phyloP scores from a whole-genome alignment of 1,284 basidiomycete species.

The Apiotrichum montevideense region DNA sequence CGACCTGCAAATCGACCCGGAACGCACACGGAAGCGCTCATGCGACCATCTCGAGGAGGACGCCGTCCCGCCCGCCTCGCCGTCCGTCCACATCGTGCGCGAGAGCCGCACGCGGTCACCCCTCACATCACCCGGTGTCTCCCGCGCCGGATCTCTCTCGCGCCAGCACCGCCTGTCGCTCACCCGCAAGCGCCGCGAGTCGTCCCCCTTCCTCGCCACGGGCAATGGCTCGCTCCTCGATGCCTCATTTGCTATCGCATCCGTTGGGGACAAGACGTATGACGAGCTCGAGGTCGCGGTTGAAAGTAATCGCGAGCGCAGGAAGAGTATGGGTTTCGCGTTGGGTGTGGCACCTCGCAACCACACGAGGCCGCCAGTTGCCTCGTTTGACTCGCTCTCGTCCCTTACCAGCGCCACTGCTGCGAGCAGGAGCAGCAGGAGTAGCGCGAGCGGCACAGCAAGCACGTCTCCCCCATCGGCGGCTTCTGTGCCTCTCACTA shows the following conservation, averaged over 20 bases:
- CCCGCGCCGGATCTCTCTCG: not conserved
- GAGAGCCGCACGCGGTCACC: not conserved
- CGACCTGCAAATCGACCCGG: not conserved
- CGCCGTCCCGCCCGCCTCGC: not conserved
- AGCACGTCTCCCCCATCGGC: not conserved
- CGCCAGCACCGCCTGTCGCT: not conserved
- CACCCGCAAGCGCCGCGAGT: not conserved
- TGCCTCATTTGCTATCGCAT: conserved; percentile 2
- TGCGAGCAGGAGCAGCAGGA: not conserved
- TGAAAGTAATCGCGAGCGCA: conserved; percentile 8
- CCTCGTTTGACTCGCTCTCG: not conserved
- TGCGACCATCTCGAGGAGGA: not conserved
- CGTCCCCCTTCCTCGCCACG: not conserved
- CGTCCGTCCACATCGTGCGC: not conserved
- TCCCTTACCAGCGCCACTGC: not conserved
- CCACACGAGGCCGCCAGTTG: not conserved
- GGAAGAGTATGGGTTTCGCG: conserved; percentile 5
- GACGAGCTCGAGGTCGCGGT: conserved; percentile 18
- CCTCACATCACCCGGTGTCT: not conserved
- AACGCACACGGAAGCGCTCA: not conserved
- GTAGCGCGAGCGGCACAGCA: not conserved
- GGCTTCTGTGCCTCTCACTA: not conserved
- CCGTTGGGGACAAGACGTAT: conserved; percentile 16
- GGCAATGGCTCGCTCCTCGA: conserved; percentile 8
- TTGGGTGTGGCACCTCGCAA: not conserved